Conservation (phyloP, 345 rosid genomes). For the Citrus unshiu region DNA sequence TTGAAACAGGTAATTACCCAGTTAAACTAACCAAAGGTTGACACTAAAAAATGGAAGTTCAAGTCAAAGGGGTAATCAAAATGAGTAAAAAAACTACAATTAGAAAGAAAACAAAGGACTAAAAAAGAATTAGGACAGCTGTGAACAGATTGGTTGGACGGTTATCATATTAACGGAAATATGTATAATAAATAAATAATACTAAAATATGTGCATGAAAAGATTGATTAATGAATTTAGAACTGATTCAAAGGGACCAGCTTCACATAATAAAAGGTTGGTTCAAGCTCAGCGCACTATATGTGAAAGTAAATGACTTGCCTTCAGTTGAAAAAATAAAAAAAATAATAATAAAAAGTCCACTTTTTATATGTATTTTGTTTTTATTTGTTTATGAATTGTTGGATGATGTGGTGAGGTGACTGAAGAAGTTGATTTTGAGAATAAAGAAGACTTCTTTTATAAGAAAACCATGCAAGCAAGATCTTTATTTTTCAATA, state of each 20-base stretch:
- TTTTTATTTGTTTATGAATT: background rate
- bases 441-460: background rate
- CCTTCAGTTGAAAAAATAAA: background rate
- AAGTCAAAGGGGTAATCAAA: slow-evolving; percentile 38
- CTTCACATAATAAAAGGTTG: too few species aligned
- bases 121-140: slow-evolving; percentile 13
- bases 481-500: background rate
- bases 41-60: slow-evolving; percentile 17
- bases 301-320: slow-evolving; percentile 21
- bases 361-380: background rate
- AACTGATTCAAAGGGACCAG: slow-evolving; percentile 20
- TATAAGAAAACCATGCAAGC: slow-evolving; percentile 2
- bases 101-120: background rate
- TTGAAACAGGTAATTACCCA: slow-evolving; percentile 11
- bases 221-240: background rate
- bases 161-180: slow-evolving; percentile 11
- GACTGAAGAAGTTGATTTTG: slow-evolving; percentile 10
- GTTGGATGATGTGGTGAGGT: background rate
- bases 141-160: slow-evolving; percentile 41
- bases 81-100: background rate
- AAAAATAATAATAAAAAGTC: background rate
- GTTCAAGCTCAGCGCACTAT: slow-evolving; percentile 27
- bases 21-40: slow-evolving; percentile 20
- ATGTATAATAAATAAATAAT: background rate
- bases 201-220: background rate